Conservation (phyloP, 768 basidiomycete genomes). For the Naematelia aurantialba region DNA sequence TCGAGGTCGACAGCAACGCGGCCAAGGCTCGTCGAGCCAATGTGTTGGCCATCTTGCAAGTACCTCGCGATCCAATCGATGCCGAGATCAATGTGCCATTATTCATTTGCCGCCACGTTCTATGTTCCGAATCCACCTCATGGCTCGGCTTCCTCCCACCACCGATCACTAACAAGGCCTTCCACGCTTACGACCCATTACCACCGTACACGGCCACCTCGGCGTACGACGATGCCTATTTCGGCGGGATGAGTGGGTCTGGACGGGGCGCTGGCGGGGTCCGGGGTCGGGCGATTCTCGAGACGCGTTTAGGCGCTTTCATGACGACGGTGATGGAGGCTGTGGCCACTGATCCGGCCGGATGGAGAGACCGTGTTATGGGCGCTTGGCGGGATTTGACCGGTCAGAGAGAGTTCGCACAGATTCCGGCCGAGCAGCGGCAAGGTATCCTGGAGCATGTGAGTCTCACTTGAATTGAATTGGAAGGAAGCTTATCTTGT, state of each 20-base stretch:
- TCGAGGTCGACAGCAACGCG: conserved; percentile 29
- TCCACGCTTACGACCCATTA: conserved; percentile 78
- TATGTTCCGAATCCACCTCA: conserved; percentile 61
- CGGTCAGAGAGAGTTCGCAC: conserved; percentile 13
- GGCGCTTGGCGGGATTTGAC: conserved; percentile 18
- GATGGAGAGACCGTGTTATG: conserved; percentile 22
- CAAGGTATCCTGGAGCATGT: conserved; percentile 33
- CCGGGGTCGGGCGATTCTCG: conserved; percentile 9
- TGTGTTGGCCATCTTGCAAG: conserved; percentile 18
- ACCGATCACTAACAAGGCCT: conserved; percentile 56
- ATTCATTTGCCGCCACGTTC: conserved; percentile 60
- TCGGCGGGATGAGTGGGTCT: conserved; percentile 48
- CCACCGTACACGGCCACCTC: conserved; percentile 65
- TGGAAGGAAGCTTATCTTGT: neutral
- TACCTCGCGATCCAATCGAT: conserved; percentile 36
- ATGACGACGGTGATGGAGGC: conserved; percentile 26
- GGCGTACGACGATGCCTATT: conserved; percentile 70
- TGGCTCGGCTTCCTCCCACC: conserved; percentile 71
- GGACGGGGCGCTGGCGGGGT: conserved; percentile 15
- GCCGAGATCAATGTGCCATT: conserved; percentile 24
- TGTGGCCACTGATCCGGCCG: conserved; percentile 19
- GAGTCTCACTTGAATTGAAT: conserved; percentile 9
- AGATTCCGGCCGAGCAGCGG: conserved; percentile 27
- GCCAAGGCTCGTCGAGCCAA: conserved; percentile 43
- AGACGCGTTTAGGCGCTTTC: conserved; percentile 19